Percentiles rank a stretch among this genome's conserved stretches.
Evolutionary conservation across 2,329 filamentous ascomycete genomes (phyloP).

Genomic region (Eutypella sp.): DNA sequence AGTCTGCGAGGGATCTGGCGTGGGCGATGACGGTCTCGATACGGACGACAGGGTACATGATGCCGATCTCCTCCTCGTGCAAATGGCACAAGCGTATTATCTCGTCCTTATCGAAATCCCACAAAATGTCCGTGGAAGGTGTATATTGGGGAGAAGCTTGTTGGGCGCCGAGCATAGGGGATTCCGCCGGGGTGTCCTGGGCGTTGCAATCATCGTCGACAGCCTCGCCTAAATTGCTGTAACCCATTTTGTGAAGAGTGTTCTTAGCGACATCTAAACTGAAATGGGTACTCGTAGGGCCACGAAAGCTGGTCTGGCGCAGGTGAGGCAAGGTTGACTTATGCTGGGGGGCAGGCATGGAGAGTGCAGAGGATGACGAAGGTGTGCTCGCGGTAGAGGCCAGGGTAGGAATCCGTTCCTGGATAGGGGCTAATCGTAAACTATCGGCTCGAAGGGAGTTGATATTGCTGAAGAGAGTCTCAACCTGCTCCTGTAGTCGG

Average conservation of each 20-base stretch:
- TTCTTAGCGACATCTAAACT: slow-evolving; percentile 82
- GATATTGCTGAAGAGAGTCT: slow-evolving; percentile 68
- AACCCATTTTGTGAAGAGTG: slow-evolving; percentile 86
- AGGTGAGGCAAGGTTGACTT: slow-evolving; percentile 42
- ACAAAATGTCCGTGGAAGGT: slow-evolving; percentile 64
- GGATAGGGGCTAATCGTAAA: slow-evolving; percentile 38
- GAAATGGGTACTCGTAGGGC: slow-evolving; percentile 80
- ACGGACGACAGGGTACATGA: slow-evolving; percentile 85
- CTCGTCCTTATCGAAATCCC: slow-evolving; percentile 72
- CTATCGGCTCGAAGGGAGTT: slow-evolving; percentile 59
- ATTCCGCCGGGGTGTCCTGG: slow-evolving; percentile 27
- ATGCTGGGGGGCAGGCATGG: slow-evolving; percentile 36
- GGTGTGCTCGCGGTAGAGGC: slow-evolving; percentile 36
- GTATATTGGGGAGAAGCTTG: slow-evolving; percentile 31
- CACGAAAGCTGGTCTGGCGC: slow-evolving; percentile 66
- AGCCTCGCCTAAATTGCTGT: slow-evolving; percentile 57
- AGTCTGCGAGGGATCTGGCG: slow-evolving; percentile 63
- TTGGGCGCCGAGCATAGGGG: slow-evolving; percentile 27
- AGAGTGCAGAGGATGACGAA: slow-evolving; percentile 36
- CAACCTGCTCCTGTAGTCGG: slow-evolving; percentile 78
- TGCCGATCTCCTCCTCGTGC: slow-evolving; percentile 84
- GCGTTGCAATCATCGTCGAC: slow-evolving; percentile 55
- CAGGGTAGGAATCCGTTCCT: slow-evolving; percentile 34
- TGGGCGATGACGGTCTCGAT: slow-evolving; percentile 68
- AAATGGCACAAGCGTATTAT: slow-evolving; percentile 72